Conservation (phyloP, 768 basidiomycete genomes). For the Mycena pura region DNA sequence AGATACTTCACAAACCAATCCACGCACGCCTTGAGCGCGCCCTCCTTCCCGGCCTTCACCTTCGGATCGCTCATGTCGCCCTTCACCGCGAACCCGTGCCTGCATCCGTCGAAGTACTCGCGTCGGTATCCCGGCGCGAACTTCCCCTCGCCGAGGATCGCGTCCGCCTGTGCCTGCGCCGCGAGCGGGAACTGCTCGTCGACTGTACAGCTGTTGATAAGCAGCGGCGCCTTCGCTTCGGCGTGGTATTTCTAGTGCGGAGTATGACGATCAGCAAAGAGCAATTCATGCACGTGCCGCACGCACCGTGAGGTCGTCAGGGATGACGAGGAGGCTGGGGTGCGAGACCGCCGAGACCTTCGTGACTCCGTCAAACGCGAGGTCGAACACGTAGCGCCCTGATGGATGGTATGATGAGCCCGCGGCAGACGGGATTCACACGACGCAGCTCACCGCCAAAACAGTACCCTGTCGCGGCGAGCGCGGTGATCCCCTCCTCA, state of each 20-base stretch:
- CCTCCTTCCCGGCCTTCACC: not conserved
- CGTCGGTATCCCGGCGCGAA: constrained; percentile 5
- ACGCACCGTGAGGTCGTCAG: constrained; percentile 39
- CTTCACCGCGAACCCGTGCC: constrained; percentile 29
- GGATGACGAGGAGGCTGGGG: constrained; percentile 43
- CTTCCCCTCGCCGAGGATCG: constrained; percentile 36
- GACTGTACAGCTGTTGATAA: constrained; percentile 47
- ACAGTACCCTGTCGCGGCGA: constrained; percentile 4
- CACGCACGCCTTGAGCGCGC: not conserved
- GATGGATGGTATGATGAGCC: not conserved
- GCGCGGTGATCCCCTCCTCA: constrained; percentile 13
- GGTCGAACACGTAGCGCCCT: constrained; percentile 39
- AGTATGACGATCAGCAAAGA: not conserved
- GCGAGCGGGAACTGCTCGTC: constrained; percentile 44
- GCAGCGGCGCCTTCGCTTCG: constrained; percentile 43
- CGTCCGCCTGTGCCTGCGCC: constrained; percentile 38
- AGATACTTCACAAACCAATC: not conserved
- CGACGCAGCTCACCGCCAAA: constrained; percentile 2
- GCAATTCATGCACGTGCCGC: constrained; percentile 24
- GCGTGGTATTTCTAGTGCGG: constrained; percentile 36
- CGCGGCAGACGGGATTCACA: not conserved
- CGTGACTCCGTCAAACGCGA: constrained; percentile 38
- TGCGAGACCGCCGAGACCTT: constrained; percentile 40
- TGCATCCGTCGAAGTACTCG: constrained; percentile 2
- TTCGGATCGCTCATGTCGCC: constrained; percentile 26